Base-by-base conservation (phyloP, 495 filamentous ascomycete genomes). In the Apiosordaria backusii region DNA sequence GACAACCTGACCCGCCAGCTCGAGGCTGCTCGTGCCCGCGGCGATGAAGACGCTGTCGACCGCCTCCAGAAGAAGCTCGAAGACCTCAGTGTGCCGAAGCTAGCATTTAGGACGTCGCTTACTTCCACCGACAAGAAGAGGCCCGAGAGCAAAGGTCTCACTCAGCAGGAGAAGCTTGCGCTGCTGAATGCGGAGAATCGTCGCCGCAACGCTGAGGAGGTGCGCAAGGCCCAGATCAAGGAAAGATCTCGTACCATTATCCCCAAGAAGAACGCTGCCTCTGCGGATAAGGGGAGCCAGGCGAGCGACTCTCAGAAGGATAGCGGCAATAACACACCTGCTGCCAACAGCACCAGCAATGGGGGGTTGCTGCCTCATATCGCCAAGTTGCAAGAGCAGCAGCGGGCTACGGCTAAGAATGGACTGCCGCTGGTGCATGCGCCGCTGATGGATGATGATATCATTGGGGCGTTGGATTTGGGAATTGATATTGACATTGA, bases 141-240 rank as follows among this genome's bases (percentile, higher is more conserved):
- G 70, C 50, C 73, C 63, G 65, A 77, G 71, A 68, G 82, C 53
- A 78, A 80, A 55, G 70, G 70, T 25, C 80, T 74, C 0, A 83
- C 79, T 7, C 85, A 90, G 73, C 89, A 92, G 75, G 90, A 96
- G 65, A 88, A 88, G 45, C 82, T 97, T 9, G 88, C 89, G 16
- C 81, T 86, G 52, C 73, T 94, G 72, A 97, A 97, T 77, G 77
- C 83, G 3, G 85, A 87, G 69, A 95, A 95, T 79, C 89, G 92
- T 57, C 86, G 86, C 62, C 84, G 86, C 67, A 96, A 96, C 71
- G 82, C 85, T 18, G 90, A 96, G 68, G 86, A 89, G 22, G 88
- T 96, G 7, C 91, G 93, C 60, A 89, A 90, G 75, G 93, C 93
- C 5, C 90, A 96, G 75, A 78, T 95, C 23, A 86, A 86, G 67